Base-by-base conservation (phyloP, 2,329 filamentous ascomycete genomes). In the Diplodia scrobiculata region DNA sequence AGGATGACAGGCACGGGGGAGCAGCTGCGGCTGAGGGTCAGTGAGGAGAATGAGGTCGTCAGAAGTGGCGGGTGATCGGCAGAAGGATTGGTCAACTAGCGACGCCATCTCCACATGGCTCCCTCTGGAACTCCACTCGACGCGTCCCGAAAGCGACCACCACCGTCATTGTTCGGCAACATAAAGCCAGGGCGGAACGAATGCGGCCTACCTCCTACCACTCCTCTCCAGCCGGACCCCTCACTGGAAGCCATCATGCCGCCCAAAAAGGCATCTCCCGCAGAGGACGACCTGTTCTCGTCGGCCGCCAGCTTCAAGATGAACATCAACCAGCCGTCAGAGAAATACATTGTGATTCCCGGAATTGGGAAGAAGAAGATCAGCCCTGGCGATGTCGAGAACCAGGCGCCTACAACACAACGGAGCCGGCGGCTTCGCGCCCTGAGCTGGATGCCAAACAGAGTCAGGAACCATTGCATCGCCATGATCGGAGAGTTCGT, bases 401-500 rank as follows among this genome's bases (percentile, higher is more conserved):
- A 10, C 5, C 72, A 38, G 38, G 19, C 25, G 72, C 68, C 72
- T 68, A 62, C 72, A 73, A 50, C 78, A 50, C 78, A 6, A 5
- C 38, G 3, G 3, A n/a, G 80, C 70, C 74, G 71, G 51, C 77
- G 78, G n/a, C 65, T 80, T 4, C 72, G 74, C 19, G 75, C 75
- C 59, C 71, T 79, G 55, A 72, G 74, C 68, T 81, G 79, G 75
- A 72, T 82, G 54, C 79, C 81, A 4, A 81, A 82, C 70, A 73
- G 71, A 66, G 66, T 70, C 52, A 73, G 76, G 66, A 79, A 81
- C 69, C 73, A 82, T 65, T 71, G 82, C 70, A 74, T 82, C 67
- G 78, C 80, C 64, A 79, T 80, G 74, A 63, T 80, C 19, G 81
- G 81, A 62, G 72, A 80, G 66, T 79, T 79, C 67, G 72, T 74